phyloP scores from a whole-genome alignment of 768 basidiomycete species.

The Boletellus ananiceps region DNA sequence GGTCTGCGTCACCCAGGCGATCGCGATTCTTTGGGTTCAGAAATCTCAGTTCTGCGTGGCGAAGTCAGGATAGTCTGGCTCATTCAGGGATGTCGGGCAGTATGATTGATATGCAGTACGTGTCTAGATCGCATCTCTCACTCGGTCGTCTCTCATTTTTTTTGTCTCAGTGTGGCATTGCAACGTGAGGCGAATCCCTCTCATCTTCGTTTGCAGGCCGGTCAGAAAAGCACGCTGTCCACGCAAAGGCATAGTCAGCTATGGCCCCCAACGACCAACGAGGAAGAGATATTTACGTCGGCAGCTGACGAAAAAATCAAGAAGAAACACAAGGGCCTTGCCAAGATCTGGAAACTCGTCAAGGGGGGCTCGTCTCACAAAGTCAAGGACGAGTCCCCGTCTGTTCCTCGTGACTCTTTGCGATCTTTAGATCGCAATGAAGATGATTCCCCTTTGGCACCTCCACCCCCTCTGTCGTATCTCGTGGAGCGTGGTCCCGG shows the following conservation, averaged over 20 bases:
- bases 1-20: constrained; percentile 61
- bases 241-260: constrained; percentile 47
- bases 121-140: constrained; percentile 22
- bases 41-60: constrained; percentile 67
- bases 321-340: constrained; percentile 75
- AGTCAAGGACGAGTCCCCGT: constrained; percentile 31
- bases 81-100: constrained; percentile 81
- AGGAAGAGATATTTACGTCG: constrained; percentile 13
- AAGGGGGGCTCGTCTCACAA: constrained; percentile 52
- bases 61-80: constrained; percentile 77
- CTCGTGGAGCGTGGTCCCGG: constrained; percentile 59
- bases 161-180: constrained; percentile 58
- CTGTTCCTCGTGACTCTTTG: constrained; percentile 30
- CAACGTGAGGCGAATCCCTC: constrained; percentile 54
- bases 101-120: constrained; percentile 92
- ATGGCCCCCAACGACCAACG: constrained; percentile 45
- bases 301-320: constrained; percentile 48
- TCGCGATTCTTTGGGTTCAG: constrained; percentile 76
- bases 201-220: constrained; percentile 27
- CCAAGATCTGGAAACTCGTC: constrained; percentile 78
- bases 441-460: constrained; percentile 75
- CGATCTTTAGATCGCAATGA: constrained; percentile 44
- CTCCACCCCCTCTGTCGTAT: constrained; percentile 89
- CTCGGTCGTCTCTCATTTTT: constrained; percentile 7
- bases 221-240: constrained; percentile 34